Base-by-base conservation (phyloP, 75 land plant genomes). In the Pinus albicaulis region DNA sequence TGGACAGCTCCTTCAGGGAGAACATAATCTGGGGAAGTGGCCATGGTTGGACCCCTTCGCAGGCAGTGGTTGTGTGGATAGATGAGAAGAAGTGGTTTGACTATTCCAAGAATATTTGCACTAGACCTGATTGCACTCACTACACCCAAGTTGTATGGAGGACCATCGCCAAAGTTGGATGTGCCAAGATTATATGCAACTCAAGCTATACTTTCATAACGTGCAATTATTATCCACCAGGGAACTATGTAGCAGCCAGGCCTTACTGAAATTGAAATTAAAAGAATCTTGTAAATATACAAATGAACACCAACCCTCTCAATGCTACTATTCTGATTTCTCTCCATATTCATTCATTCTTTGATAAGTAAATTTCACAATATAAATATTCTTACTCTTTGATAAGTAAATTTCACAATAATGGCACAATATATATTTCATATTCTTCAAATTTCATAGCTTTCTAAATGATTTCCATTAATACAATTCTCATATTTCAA, bases 11-110 rank as follows among this genome's bases (percentile, higher is more conserved):
- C 17, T 77, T 58, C 52, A 86, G 73, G 6, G 90, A 90, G 87
- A 88, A 88, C 79, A 77, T 90, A 7, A 86, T 71, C 76, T 91
- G 91, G 91, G 93, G 93, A 17, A 73, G 83, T 52, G 93, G 93
- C 12, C 26, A 66, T 3, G 55, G 56, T 5, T 91, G 88, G 90
- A 81, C 75, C 1, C 93, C 93, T 0, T 22, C 13, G 1, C 89
- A 88, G 31, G 88, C 90, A 0, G 90, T 90, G 3, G 11, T 56
- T 2, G 28, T 34, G 15, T 64, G 44, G 68, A 38, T 34, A 5
- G 86, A 60, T 20, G 93, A 91, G 61, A 84, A 87, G 82, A 81
- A 80, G 69, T 80, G 83, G 75, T 89, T 86, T 78, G n/a, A 52
- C 4, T 89, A 91, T 73, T 72, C 52, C 12, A 62, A 74, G 10